These are phyloP conservation scores for Murraya paniculata DNA, from an alignment of 345 rosid genomes.

Conservation along the genomic window DNA sequence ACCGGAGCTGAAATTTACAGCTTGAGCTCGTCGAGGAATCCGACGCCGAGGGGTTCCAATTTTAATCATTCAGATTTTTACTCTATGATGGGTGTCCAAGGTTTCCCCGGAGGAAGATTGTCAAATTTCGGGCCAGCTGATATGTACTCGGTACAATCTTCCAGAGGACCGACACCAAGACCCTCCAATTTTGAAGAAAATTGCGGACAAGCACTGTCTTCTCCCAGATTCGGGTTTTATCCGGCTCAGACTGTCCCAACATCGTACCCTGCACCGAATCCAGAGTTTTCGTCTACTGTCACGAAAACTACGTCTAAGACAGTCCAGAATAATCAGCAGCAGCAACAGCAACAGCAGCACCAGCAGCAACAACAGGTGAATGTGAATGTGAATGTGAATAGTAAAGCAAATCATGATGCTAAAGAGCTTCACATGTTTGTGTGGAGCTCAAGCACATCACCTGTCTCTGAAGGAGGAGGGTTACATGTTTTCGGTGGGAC, in stretches of 20 bases:
- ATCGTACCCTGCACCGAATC: conserved; percentile 85
- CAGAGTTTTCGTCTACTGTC: conserved; percentile 55
- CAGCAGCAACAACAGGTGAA: no score
- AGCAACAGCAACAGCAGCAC: conserved; percentile 21
- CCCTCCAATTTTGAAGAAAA: conserved; percentile 86
- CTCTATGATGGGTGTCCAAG: conserved; percentile 81
- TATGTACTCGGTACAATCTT: conserved; percentile 68
- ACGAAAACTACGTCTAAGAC: conserved; percentile 31
- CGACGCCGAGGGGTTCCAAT: conserved; percentile 89
- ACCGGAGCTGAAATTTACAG: conserved; percentile 96
- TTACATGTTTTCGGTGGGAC: conserved; percentile 65
- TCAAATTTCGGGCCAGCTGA: conserved; percentile 91
- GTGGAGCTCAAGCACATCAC: conserved; percentile 96
- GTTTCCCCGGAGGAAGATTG: conserved; percentile 51
- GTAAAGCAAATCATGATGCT: conserved; percentile 65
- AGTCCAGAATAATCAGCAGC: conserved; percentile 18
- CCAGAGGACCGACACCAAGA: conserved; percentile 79
- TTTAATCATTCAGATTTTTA: conserved; percentile 86
- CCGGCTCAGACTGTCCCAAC: conserved; percentile 59
- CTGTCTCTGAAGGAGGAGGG: conserved; percentile 79
- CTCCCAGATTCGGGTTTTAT: conserved; percentile 77
- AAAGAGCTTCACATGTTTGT: conserved; percentile 98
- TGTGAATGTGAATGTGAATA: conserved; percentile 20
- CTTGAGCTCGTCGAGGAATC: conserved; percentile 69
- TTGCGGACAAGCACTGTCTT: conserved; percentile 38